Evolutionary conservation across 2,329 filamentous ascomycete species (phyloP).

Genomic region (Blastomyces gilchristii): DNA sequence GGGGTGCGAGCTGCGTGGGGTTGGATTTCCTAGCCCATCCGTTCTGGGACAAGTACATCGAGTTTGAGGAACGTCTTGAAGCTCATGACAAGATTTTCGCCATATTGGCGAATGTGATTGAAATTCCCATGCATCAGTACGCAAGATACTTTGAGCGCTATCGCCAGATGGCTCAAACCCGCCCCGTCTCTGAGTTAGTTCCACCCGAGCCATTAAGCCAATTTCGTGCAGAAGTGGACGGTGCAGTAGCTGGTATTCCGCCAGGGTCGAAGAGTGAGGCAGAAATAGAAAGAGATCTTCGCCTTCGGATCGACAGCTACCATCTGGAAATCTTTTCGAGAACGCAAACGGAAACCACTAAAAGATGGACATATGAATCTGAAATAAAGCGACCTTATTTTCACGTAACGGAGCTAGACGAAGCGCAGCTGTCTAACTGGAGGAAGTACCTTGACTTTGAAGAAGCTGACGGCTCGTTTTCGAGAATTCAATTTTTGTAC

Average conservation of each 20-base stretch:
- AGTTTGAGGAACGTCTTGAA: slow-evolving; percentile 88
- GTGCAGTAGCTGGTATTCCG: slow-evolving; percentile 34
- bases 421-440: slow-evolving; percentile 79
- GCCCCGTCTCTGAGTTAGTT: slow-evolving; percentile 63
- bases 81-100: slow-evolving; percentile 74
- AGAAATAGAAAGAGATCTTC: slow-evolving; percentile 74
- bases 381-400: slow-evolving; percentile 96
- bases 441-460: slow-evolving; percentile 95
- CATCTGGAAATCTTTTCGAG: slow-evolving; percentile 71
- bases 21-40: slow-evolving; percentile 89
- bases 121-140: slow-evolving; percentile 93
- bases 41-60: slow-evolving; percentile 98
- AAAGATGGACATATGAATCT: slow-evolving; percentile 89
- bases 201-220: slow-evolving; percentile 56
- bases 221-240: slow-evolving; percentile 61
- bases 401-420: slow-evolving; percentile 85
- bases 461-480: slow-evolving; percentile 68
- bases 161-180: slow-evolving; percentile 60
- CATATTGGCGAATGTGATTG: slow-evolving; percentile 70
- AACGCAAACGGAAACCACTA: slow-evolving; percentile 79
- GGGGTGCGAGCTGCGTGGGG: slow-evolving; percentile 72
- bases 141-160: slow-evolving; percentile 90
- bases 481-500: slow-evolving; percentile 71
- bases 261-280: slow-evolving; percentile 51
- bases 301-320: slow-evolving; percentile 65